Percentiles rank a stretch among this genome's conserved stretches.
These are phyloP conservation scores for Sideroxylon spinosum DNA, from an alignment of 179 eudicot genomes.

Conservation along the genomic window DNA sequence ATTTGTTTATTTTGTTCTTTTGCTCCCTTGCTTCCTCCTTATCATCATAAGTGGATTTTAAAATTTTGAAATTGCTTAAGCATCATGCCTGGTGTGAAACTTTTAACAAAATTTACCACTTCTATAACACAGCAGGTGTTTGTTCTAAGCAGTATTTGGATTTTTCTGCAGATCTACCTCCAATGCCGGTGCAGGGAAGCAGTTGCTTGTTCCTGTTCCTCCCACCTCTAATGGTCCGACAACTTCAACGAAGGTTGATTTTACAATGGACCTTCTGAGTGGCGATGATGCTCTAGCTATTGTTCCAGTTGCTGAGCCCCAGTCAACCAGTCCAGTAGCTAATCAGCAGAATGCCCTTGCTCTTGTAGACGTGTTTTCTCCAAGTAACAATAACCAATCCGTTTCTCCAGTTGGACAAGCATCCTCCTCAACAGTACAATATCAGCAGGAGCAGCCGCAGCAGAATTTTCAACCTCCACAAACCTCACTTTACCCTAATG, in stretches of 20 bases:
- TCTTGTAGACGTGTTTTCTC: conserved; percentile 69
- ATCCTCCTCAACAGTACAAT: conserved; percentile 45
- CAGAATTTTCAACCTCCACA: conserved; percentile 54
- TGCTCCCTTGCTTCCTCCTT: not conserved
- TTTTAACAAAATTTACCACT: not conserved
- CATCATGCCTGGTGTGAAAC: not conserved
- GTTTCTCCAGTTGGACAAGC: conserved; percentile 43
- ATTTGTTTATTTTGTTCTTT: not conserved
- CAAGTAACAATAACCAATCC: conserved; percentile 39
- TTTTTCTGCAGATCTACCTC: conserved; percentile 52
- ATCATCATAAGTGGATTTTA: not conserved
- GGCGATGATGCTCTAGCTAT: conserved; percentile 76
- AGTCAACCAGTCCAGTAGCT: conserved; percentile 54
- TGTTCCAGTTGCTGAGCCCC: conserved; percentile 68
- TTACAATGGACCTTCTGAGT: conserved; percentile 77
- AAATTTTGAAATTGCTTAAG: not conserved
- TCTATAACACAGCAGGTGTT: conserved; percentile 7
- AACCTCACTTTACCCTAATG: conserved; percentile 45
- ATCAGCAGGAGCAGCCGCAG: conserved; percentile 41
- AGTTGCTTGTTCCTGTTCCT: conserved; percentile 38
- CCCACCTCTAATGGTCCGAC: conserved; percentile 40
- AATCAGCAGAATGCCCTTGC: conserved; percentile 75
- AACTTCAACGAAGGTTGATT: conserved; percentile 36
- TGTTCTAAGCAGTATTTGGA: conserved; percentile 3
- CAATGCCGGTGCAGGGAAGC: conserved; percentile 31